phyloP scores from a whole-genome alignment of 352 stramenopile genomes.

The Pythium angustatum region DNA sequence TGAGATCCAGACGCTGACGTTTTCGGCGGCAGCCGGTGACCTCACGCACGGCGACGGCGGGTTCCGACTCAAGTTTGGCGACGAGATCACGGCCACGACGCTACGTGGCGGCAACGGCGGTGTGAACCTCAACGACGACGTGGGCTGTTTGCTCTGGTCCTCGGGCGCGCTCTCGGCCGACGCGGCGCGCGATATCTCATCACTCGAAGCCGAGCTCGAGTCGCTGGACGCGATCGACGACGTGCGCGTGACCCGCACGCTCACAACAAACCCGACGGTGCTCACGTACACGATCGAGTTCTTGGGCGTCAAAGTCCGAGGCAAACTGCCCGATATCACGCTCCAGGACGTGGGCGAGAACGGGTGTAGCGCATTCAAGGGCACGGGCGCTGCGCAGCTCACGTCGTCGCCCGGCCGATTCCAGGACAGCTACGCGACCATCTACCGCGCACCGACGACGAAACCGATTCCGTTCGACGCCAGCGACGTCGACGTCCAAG shows the following conservation, averaged over 20 bases:
- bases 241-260: slow-evolving; percentile 57
- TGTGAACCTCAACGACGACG: slow-evolving; percentile 68
- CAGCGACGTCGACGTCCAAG: slow-evolving; percentile 89
- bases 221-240: slow-evolving; percentile 69
- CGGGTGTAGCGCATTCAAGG: slow-evolving; percentile 83
- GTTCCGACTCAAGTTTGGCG: slow-evolving; percentile 90
- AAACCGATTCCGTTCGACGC: slow-evolving; percentile 90
- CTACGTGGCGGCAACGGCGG: slow-evolving; percentile 72
- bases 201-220: slow-evolving; percentile 68
- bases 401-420: slow-evolving; percentile 29
- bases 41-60: slow-evolving; percentile 64
- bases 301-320: slow-evolving; percentile 85
- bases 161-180: slow-evolving; percentile 49
- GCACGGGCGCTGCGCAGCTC: slow-evolving; percentile 8
- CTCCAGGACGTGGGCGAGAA: slow-evolving; percentile 92
- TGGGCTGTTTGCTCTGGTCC: slow-evolving; percentile 78
- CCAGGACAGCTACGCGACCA: slow-evolving; percentile 63
- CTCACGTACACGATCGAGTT: slow-evolving; percentile 94
- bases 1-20: slow-evolving; percentile 69
- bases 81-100: slow-evolving; percentile 85
- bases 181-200: slow-evolving; percentile 42
- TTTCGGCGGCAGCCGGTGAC: slow-evolving; percentile 35
- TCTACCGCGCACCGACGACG: slow-evolving; percentile 93
- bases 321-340: slow-evolving; percentile 80
- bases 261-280: slow-evolving; percentile 45